Percentiles rank a stretch among this genome's conserved stretches.
Evolutionary conservation across 2,329 filamentous ascomycete genomes (phyloP).

Genomic region (Zalaria sp.): DNA sequence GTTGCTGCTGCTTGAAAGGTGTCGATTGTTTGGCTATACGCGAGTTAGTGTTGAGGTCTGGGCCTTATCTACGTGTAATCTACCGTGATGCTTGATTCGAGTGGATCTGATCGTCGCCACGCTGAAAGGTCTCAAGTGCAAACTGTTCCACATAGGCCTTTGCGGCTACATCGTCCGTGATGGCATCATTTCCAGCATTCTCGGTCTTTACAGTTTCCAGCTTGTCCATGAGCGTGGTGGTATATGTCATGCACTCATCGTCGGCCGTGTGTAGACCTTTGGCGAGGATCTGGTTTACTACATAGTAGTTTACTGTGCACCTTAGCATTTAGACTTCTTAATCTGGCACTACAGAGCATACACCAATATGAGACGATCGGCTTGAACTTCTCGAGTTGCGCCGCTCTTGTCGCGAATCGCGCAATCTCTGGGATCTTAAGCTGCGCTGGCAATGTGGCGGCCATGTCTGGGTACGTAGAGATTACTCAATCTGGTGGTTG

Average conservation of each 20-base stretch:
- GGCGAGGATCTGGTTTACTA: constrained; percentile 79
- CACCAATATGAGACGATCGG: constrained; percentile 93
- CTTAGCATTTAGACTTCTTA: background rate
- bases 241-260: constrained; percentile 67
- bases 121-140: constrained; percentile 71
- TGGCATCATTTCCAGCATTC: constrained; percentile 64
- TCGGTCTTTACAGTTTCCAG: constrained; percentile 69
- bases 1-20: constrained; percentile 87
- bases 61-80: constrained; percentile 1
- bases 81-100: constrained; percentile 68
- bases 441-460: constrained; percentile 52
- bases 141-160: constrained; percentile 94
- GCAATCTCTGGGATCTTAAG: constrained; percentile 61
- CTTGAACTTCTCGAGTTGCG: constrained; percentile 70
- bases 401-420: constrained; percentile 70
- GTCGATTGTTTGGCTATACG: constrained; percentile 58
- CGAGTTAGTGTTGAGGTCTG: constrained; percentile 1
- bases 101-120: constrained; percentile 68
- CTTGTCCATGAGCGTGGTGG: constrained; percentile 75
- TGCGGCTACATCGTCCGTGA: constrained; percentile 71
- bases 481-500: background rate
- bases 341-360: constrained; percentile 33
- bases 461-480: constrained; percentile 40
- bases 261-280: constrained; percentile 66
- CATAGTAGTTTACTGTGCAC: constrained; percentile 66